Conservation (phyloP, 805 yeast species). For the Schizosaccharomyces lindneri region DNA sequence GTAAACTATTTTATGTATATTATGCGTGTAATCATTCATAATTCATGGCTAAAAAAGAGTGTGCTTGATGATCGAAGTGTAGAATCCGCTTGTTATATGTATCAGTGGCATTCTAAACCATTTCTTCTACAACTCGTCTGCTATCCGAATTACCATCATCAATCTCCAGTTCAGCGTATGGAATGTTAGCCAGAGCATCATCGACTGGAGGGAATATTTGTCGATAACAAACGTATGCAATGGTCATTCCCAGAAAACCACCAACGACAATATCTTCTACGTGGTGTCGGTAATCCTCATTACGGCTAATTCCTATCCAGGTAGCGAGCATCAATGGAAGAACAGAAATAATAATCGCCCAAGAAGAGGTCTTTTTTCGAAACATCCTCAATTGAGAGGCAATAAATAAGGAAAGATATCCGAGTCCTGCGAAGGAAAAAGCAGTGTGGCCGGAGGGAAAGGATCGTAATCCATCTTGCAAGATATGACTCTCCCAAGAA, state of each 20-base stretch:
- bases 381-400: slow-evolving; percentile 24
- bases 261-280: slow-evolving; percentile 66
- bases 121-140: too few relatives aligned
- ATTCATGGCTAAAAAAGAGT: too few relatives aligned
- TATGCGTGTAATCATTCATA: too few relatives aligned
- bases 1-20: too few relatives aligned
- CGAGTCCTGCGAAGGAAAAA: slow-evolving; percentile 25
- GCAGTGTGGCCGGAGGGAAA: slow-evolving; percentile 41
- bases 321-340: slow-evolving; percentile 33
- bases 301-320: slow-evolving; percentile 60
- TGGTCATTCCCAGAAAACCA: slow-evolving; percentile 31
- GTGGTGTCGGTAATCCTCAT: slow-evolving; percentile 86
- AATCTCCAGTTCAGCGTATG: not conserved
- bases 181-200: not conserved
- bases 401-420: slow-evolving; percentile 26
- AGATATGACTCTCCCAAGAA: slow-evolving; percentile 6
- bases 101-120: too few relatives aligned
- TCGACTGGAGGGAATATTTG: not conserved
- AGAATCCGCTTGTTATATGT: too few relatives aligned
- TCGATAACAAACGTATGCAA: slow-evolving; percentile 32
- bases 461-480: slow-evolving; percentile 26
- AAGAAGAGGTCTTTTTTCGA: slow-evolving; percentile 11
- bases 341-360: slow-evolving; percentile 9
- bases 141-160: not conserved
- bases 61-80: too few relatives aligned